These are phyloP conservation scores for Ophiostoma ulmi DNA, from an alignment of 2,329 filamentous ascomycete species.

Conservation along the genomic window DNA sequence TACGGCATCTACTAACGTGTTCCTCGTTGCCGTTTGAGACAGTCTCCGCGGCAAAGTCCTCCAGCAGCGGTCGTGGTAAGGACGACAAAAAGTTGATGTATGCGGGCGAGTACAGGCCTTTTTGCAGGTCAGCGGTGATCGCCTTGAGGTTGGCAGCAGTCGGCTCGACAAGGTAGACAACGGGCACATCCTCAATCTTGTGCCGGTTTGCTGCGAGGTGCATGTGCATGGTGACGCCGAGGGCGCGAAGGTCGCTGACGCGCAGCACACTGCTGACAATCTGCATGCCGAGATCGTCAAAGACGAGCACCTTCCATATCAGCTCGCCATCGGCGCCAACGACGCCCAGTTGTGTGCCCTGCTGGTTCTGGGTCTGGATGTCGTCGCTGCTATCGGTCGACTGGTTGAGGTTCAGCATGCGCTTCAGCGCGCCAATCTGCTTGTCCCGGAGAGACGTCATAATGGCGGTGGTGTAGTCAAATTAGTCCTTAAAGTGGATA, in stretches of 20 bases:
- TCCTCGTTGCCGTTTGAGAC: conserved; percentile 80
- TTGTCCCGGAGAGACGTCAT: conserved; percentile 28
- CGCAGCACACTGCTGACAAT: conserved; percentile 94
- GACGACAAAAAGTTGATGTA: conserved; percentile 97
- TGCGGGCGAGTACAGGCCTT: conserved; percentile 83
- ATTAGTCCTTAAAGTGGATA: neutral
- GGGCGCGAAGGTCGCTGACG: conserved; percentile 84
- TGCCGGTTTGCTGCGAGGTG: conserved; percentile 76
- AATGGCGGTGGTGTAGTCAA: neutral
- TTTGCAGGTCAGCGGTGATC: conserved; percentile 81
- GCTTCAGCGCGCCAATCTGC: conserved; percentile 61
- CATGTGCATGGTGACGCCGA: conserved; percentile 97
- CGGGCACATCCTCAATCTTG: conserved; percentile 91
- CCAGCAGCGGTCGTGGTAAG: conserved; percentile 79
- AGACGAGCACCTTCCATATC: conserved; percentile 96
- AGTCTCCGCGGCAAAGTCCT: conserved; percentile 89
- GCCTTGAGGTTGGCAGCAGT: conserved; percentile 71
- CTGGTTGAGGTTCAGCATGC: conserved; percentile 92
- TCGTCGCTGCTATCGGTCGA: conserved; percentile 51
- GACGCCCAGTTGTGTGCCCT: conserved; percentile 58
- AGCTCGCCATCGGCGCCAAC: conserved; percentile 83
- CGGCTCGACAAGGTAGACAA: conserved; percentile 93
- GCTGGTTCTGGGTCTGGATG: conserved; percentile 46
- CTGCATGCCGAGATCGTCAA: conserved; percentile 84
- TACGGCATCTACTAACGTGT: conserved; percentile 24